Conservation (phyloP, 768 basidiomycete species). For the Boletus pseudo-olivaceus region DNA sequence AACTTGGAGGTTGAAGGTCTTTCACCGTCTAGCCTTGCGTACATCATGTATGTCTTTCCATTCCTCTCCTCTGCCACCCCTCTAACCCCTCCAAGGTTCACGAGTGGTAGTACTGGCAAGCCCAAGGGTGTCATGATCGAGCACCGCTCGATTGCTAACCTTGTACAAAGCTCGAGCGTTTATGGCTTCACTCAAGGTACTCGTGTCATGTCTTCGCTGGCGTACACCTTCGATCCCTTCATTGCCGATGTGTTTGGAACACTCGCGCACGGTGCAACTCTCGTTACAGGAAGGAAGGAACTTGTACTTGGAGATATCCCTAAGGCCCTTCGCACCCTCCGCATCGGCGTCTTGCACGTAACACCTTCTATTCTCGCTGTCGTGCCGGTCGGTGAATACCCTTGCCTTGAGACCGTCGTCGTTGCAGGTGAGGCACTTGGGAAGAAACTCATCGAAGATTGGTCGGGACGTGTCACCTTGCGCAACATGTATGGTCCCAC, state of each 20-base stretch:
- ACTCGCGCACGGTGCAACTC: slow-evolving; percentile 19
- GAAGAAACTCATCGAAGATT: slow-evolving; percentile 24
- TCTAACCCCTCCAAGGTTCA: slow-evolving; percentile 14
- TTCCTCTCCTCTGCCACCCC: not conserved
- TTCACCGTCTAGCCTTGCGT: slow-evolving; percentile 20
- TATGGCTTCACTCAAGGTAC: slow-evolving; percentile 23
- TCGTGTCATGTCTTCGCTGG: slow-evolving; percentile 27
- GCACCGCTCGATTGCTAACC: slow-evolving; percentile 20
- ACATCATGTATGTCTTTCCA: slow-evolving; percentile 24
- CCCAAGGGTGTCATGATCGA: slow-evolving; percentile 25
- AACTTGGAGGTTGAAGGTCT: slow-evolving; percentile 19
- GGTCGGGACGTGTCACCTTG: slow-evolving; percentile 23
- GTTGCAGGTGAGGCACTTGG: slow-evolving; percentile 24
- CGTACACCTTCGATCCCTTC: slow-evolving; percentile 30
- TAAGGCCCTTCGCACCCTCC: slow-evolving; percentile 26
- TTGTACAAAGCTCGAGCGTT: slow-evolving; percentile 18
- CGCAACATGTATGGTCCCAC: slow-evolving; percentile 36
- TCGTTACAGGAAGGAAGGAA: slow-evolving; percentile 23
- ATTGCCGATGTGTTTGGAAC: slow-evolving; percentile 18
- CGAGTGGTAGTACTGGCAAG: slow-evolving; percentile 23
- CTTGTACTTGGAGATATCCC: slow-evolving; percentile 30
- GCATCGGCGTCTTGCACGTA: slow-evolving; percentile 24
- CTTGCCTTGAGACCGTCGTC: slow-evolving; percentile 27
- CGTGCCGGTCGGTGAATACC: slow-evolving; percentile 24
- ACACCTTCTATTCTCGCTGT: slow-evolving; percentile 31